Conservation (phyloP, 768 basidiomycete genomes). For the Mycena indigotica region DNA sequence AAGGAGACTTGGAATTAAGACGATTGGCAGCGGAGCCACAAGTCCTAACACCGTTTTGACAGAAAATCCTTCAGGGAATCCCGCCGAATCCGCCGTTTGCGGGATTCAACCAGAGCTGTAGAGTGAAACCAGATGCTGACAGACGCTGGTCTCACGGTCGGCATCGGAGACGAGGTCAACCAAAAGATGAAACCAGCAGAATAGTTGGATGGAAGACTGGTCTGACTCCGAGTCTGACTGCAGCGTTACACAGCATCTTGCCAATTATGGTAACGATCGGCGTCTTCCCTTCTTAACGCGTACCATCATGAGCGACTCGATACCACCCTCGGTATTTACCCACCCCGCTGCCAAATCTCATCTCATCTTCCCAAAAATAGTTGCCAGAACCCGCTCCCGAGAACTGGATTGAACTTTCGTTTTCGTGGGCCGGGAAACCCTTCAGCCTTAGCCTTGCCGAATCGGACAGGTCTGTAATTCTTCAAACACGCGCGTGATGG, state of each 20-base stretch:
- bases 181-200: neutral
- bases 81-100: conserved; percentile 1
- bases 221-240: neutral
- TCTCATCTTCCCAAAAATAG: conserved; percentile 1
- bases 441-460: conserved; percentile 71
- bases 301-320: too few species aligned
- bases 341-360: neutral
- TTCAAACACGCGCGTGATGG: conserved; percentile 1
- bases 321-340: neutral
- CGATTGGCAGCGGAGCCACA: neutral
- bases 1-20: neutral
- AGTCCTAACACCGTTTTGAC: neutral
- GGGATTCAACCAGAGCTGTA: neutral
- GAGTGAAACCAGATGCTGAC: neutral
- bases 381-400: conserved; percentile 31
- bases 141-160: neutral
- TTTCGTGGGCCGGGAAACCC: conserved; percentile 72
- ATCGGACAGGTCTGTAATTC: conserved; percentile 63
- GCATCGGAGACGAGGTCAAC: neutral
- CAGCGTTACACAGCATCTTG: neutral
- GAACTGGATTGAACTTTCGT: conserved; percentile 64
- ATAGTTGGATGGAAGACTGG: neutral
- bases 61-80: neutral
- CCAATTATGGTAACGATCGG: neutral
- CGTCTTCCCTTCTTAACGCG: neutral